Evolutionary conservation across 2,329 filamentous ascomycete species (phyloP), one percentile per base, ranked within the genome.

Genomic region (Ascochyta fabae): DNA sequence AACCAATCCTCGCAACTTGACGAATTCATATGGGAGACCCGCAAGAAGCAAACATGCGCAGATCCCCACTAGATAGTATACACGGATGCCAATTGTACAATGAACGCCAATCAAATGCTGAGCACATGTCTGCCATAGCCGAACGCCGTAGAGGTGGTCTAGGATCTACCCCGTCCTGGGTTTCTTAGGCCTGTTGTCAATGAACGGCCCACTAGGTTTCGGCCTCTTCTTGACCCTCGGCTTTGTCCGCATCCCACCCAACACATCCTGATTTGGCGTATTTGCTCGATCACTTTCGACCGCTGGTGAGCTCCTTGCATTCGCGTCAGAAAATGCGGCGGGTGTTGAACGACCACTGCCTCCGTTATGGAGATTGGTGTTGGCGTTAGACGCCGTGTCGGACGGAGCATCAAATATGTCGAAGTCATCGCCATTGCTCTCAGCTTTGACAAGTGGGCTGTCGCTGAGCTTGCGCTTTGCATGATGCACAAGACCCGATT

Each of bases 401-500:
- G 67, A 69, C 7, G 53, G 55, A 2, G 51, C 64, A 39, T 73
- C 70, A 7, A 65, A 62, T 67, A 71, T 73, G 7, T 73, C 69
- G 12, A 70, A 61, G 35, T 75, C 69, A 54, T 68, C 62, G 16
- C 67, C 62, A 31, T 67, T 60, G 34, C 58, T 62, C 29, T 54
- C 50, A 3, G 45, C 38, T 90, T 91, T 53, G 88, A 95, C 58
- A 86, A 95, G 62, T 79, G 96, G 41, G 89, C 88, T 64, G 23
- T 61, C 54, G 56, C 64, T 61, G 63, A 94, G 95, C 78, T 83
- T 96, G 42, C 88, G 88, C 2, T 88, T 89, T 2, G 91, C 91
- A 0, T 84, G 93, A 81, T 86, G 66, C 88, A 95, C 76, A 86
- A 91, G n/a, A 92, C 94, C 73, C 85, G 50, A 48, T 48, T 72